Evolutionary conservation across 192 early-diverging fungal species (phyloP), one percentile per base, ranked within the genome.

Genomic region (Umbelopsis ramanniana): DNA sequence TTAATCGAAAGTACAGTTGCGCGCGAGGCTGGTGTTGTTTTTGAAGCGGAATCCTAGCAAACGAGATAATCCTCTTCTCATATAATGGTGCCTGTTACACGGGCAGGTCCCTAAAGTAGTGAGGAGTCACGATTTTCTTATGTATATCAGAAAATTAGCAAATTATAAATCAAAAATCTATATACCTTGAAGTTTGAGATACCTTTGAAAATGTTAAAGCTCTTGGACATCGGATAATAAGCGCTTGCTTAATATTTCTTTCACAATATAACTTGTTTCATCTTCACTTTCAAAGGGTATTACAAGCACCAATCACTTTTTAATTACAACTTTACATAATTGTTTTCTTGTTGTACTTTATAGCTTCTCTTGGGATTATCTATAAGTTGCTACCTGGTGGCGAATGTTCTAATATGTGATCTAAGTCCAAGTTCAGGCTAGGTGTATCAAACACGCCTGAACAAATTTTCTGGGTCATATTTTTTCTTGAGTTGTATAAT

Each of bases 1-100:
- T 22, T 78, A 11, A 66, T 67, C 33, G 69, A 74, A 21, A 71
- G 68, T 21, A 70, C 72, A 7, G 37, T 78, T 47, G 72, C 76
- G 17, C 67, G 67, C 1, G 71, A 77, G 14, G 68, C 40, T 35
- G 68, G 68, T 72, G 53, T 43, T 10, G 24, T 60, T 40, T 57
- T 45, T 54, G 52, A 46, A 60, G 15, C 19, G 15, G 57, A 63
- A 63, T 63, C 57, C 33, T 63, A 63, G 26, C 21, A 17, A 37
- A 37, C 57, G 4, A 17, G 26, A 19, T 37, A 14, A 11, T 8
- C n/a, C 57, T 14, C 33, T 19, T 35, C 29, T 35, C 17, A 24
- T 63, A 6, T n/a, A 54, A 29, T 63, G 57, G 26, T 37, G 17
- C 48, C 48, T 50, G 48, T 50, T 17, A 50, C 48, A 50, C 19